Evolutionary conservation across 1,139 yeast species (phyloP).

Genomic region (Ogataea hybrid): DNA sequence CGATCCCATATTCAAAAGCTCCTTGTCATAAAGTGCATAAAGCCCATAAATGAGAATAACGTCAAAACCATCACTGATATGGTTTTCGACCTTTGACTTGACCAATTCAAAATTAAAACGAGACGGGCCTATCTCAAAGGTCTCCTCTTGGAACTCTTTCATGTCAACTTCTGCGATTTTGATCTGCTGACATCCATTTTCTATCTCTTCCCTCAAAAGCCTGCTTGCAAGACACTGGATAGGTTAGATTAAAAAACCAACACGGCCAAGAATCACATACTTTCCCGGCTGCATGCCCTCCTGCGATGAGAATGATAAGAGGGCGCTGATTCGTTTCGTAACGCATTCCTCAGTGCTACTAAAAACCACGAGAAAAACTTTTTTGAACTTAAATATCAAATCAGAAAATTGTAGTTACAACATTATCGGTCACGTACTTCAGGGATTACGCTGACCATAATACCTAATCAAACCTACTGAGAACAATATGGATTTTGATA

Average conservation of each 20-base stretch:
- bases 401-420: too few relatives aligned
- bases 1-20: slow-evolving; percentile 55
- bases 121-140: slow-evolving; percentile 23
- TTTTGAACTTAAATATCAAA: too few relatives aligned
- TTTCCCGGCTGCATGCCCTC: slow-evolving; percentile 34
- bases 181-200: slow-evolving; percentile 27
- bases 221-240: slow-evolving; percentile 11
- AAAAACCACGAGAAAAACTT: too few relatives aligned
- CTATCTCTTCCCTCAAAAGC: slow-evolving; percentile 24
- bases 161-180: slow-evolving; percentile 39
- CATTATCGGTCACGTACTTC: too few relatives aligned
- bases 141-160: slow-evolving; percentile 26
- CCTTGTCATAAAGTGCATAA: slow-evolving; percentile 70
- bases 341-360: neutral
- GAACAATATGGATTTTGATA: slow-evolving; percentile 48
- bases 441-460: too few relatives aligned
- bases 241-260: too few relatives aligned
- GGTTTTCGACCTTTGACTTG: slow-evolving; percentile 18
- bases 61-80: slow-evolving; percentile 23
- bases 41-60: slow-evolving; percentile 71
- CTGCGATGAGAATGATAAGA: slow-evolving; percentile 28
- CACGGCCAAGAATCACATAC: too few relatives aligned
- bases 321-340: slow-evolving; percentile 1
- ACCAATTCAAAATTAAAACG: slow-evolving; percentile 40
- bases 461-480: too few relatives aligned